Evolutionary conservation across 306 rosid genomes (phyloP), one percentile per base, ranked within the genome.

Genomic region (Pachyrhizus erosus): DNA sequence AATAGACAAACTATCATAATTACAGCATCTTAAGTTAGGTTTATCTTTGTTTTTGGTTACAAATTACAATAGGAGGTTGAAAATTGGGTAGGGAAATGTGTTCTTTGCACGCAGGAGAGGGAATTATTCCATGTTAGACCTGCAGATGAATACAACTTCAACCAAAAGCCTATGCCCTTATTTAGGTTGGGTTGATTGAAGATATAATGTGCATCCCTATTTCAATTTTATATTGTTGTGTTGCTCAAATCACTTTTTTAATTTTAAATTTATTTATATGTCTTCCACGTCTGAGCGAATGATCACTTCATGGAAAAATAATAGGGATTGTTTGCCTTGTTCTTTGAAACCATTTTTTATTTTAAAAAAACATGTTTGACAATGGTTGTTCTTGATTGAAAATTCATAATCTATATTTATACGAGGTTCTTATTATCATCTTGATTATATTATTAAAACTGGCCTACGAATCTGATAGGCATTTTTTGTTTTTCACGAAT

Each of bases 61-160:
- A 27, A 51, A 61, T 61, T 3, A 60, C 67, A 14, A 7, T 2
- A 72, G 52, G 80, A 40, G 69, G 39, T 67, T 33, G 54, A 68
- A 74, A 73, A 21, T 55, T 74, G 68, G 24, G 65, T 17, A 39
- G 80, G 12, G 12, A 55, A 54, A 54, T 79, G 65, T 78, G 80
- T 71, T 66, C 39, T 60, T 48, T 71, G 21, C 64, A 49, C 26
- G 66, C 24, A 26, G 17, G 58, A 60, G 21, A 62, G 1, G 33
- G 24, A 61, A 48, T 39, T 46, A 13, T 42, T 23, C 46, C 14
- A 24, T 76, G 51, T 14, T 42, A 42, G 54, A 76, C 20, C 13
- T 1, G 6, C 21, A 42, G 24, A 34, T 54, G 14, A 77, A 60
- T 58, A 70, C 54, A 31, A 23, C 3, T 46, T 54, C 76, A 17